Percentiles rank a stretch among this genome's conserved stretches.
Evolutionary conservation across 1,139 yeast species (phyloP).

Genomic region (Lodderomyces margitis): DNA sequence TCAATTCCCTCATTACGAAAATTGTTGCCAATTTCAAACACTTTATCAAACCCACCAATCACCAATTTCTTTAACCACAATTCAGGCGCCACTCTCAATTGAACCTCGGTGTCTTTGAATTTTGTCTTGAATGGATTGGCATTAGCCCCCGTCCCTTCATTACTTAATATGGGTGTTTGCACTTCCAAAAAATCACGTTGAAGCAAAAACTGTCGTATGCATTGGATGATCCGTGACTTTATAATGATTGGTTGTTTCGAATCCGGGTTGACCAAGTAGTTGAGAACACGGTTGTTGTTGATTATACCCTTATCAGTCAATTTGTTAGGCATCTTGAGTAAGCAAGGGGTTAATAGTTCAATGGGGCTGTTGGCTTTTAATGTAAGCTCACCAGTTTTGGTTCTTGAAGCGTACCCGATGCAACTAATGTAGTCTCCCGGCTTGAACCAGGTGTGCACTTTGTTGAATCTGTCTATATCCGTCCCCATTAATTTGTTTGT

Average conservation of each 20-base stretch:
- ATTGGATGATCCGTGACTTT: constrained; percentile 52
- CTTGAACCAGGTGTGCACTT: constrained; percentile 46
- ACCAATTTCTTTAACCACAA: constrained; percentile 84
- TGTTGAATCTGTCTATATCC: constrained; percentile 41
- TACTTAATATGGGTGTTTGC: constrained; percentile 79
- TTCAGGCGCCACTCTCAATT: constrained; percentile 89
- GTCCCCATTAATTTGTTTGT: constrained; percentile 49
- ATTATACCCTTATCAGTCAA: constrained; percentile 55
- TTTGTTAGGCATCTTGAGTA: constrained; percentile 62
- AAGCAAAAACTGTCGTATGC: constrained; percentile 58
- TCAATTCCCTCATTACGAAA: constrained; percentile 95
- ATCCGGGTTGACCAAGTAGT: constrained; percentile 60
- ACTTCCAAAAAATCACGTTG: constrained; percentile 70
- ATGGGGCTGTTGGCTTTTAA: constrained; percentile 55
- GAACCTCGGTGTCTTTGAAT: constrained; percentile 44
- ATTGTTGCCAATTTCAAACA: constrained; percentile 81
- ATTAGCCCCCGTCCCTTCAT: constrained; percentile 79
- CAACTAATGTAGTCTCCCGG: constrained; percentile 72
- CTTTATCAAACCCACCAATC: constrained; percentile 79
- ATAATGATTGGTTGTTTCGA: constrained; percentile 51
- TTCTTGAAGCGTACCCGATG: constrained; percentile 68
- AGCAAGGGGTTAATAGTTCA: constrained; percentile 60
- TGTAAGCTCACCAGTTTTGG: constrained; percentile 78
- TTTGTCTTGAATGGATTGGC: constrained; percentile 78
- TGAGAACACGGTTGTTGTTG: constrained; percentile 68